Conservation (phyloP, 2,329 filamentous ascomycete genomes). For the Colletotrichum chlorophyti region DNA sequence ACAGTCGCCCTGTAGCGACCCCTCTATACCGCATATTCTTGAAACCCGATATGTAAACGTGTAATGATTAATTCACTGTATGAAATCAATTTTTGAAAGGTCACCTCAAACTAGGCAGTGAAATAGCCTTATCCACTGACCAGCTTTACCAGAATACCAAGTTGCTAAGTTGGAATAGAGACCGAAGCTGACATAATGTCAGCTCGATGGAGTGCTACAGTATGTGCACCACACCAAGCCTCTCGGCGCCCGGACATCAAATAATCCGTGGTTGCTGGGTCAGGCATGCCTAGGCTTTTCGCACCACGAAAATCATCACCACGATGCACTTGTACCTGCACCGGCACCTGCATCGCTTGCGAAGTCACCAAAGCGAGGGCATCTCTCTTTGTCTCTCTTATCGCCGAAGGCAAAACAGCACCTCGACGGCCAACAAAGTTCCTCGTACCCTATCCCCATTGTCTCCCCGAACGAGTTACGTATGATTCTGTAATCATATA, state of each 20-base stretch:
- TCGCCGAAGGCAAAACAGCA: slow-evolving; percentile 20
- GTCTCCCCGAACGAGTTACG: not conserved
- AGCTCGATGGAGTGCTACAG: too few species aligned
- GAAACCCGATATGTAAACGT: too few species aligned
- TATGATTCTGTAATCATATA: not conserved
- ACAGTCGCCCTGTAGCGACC: too few species aligned
- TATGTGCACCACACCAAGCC: too few species aligned
- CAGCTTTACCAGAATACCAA: too few species aligned
- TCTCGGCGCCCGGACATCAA: not conserved
- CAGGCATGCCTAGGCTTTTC: slow-evolving; percentile 17
- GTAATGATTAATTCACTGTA: too few species aligned
- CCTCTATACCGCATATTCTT: too few species aligned
- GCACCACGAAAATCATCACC: slow-evolving; percentile 23
- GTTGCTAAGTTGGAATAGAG: too few species aligned
- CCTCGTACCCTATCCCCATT: not conserved
- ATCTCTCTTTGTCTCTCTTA: not conserved
- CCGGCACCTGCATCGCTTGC: not conserved
- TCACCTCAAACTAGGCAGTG: too few species aligned
- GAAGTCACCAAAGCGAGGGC: slow-evolving; percentile 1
- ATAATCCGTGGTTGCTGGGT: slow-evolving; percentile 24
- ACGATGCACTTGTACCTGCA: too few species aligned
- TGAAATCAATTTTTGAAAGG: too few species aligned
- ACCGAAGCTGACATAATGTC: not conserved
- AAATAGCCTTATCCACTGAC: too few species aligned
- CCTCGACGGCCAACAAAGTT: slow-evolving; percentile 10